These are phyloP conservation scores for Crithidia bombi DNA, from an alignment of 208 protist species.

Conservation along the genomic window DNA sequence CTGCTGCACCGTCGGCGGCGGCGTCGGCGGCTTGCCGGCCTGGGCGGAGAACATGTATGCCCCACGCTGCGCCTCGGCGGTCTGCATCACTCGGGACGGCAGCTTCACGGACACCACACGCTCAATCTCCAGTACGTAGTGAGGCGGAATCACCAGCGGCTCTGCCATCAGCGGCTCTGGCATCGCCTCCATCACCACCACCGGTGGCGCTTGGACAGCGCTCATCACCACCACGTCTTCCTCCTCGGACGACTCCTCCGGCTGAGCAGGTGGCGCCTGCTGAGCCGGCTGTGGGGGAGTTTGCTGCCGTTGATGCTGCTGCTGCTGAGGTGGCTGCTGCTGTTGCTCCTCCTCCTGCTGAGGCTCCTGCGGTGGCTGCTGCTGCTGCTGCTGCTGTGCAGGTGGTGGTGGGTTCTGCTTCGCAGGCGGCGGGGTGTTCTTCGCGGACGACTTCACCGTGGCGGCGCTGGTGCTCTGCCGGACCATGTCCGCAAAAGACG, in stretches of 20 bases:
- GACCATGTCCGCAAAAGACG: slow-evolving; percentile 71
- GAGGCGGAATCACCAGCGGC: slow-evolving; percentile 32
- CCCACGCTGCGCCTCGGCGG: slow-evolving; percentile 26
- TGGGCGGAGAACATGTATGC: slow-evolving; percentile 61
- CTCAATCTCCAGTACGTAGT: slow-evolving; percentile 77
- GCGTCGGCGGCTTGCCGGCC: slow-evolving; percentile 53
- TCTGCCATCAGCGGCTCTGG: slow-evolving; percentile 39
- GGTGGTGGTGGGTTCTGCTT: slow-evolving; percentile 10
- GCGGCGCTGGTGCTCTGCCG: slow-evolving; percentile 34
- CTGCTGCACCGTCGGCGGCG: slow-evolving; percentile 22
- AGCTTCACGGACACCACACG: slow-evolving; percentile 50
- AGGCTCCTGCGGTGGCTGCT: background rate
- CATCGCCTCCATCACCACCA: slow-evolving; percentile 41
- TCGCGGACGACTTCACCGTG: slow-evolving; percentile 13
- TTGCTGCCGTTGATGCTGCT: slow-evolving; percentile 2
- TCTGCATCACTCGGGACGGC: slow-evolving; percentile 40
- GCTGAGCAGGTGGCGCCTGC: slow-evolving; percentile 14
- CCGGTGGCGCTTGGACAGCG: slow-evolving; percentile 26
- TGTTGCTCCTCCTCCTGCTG: slow-evolving; percentile 6
- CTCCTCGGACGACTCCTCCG: slow-evolving; percentile 24
- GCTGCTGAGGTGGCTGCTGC: slow-evolving; percentile 1
- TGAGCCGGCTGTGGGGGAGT: slow-evolving; percentile 3
- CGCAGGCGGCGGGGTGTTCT: slow-evolving; percentile 7
- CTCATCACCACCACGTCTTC: slow-evolving; percentile 21
- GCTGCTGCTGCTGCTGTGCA: slow-evolving; percentile 7